Base-by-base conservation (phyloP, 257 asterid species). In the Fraxinus pennsylvanica region DNA sequence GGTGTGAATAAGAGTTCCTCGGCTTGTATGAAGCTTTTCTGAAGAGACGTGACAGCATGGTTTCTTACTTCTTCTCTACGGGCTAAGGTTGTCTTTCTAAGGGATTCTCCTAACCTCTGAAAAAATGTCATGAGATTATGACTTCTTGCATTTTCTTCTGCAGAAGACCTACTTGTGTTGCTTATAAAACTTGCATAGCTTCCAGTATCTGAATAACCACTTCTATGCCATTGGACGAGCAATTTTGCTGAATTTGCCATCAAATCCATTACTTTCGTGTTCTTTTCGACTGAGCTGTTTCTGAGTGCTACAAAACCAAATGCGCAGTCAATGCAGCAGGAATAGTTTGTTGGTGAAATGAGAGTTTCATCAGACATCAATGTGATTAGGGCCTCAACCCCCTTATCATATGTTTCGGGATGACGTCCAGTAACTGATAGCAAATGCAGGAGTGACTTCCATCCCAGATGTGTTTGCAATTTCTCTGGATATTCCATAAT, bases 31-130 rank as follows among this genome's bases (percentile, higher is more conserved):
- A 94, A 93, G 88, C 97, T 88, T 76, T 80, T 90, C 63, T 92
- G 88, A 12, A 96, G 89, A 1, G 98, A 93, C 19, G 70, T 21
- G 17, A 96, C 87, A 0, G 99, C 97, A 0, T 93, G 98, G 90
- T 96, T 96, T 76, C 98, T 69, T 5, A 92, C 91, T 75, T 96
- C 97, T 63, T 93, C 99, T 81, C 99, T 78, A 59, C 99, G 86
- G 0, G 99, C 98, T 66, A 96, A 84, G 85, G 97, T 93, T 3
- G 98, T 92, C 79, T 92, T 92, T 84, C 93, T 91, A 0, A 96
- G 82, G 52, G 92, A 89, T 67, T 93, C 98, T 0, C 99, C 99
- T 0, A 96, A 88, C 73, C 91, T 86, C 75, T 88, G 89, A 29
- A 96, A 93, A 43, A 90, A 80, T 80, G 85, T 89, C 74, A 91